Base-by-base conservation (phyloP, 2,329 filamentous ascomycete genomes). In the Exophiala alcalophila region DNA sequence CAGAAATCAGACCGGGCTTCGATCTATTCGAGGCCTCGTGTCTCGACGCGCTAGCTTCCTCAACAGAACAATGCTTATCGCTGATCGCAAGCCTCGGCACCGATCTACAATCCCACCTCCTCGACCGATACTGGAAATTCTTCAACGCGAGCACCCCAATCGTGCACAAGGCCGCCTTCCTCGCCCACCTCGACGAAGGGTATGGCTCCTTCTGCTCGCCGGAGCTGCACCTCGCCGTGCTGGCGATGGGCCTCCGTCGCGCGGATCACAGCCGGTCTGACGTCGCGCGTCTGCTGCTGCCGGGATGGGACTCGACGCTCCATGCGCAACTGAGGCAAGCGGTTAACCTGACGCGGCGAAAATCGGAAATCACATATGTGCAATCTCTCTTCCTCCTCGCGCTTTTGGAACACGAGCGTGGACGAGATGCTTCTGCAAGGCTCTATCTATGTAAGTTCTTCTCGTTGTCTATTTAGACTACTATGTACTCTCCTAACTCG, bases 161-260 rank as follows among this genome's bases (percentile, higher is more conserved):
- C 16, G 25, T 39, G 16, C 36, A 39, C 18, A 39, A 39, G 25
- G 11, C 14, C 5, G 36, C 36, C 26, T 39, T 39, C 16, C 36
- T 30, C 8, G 36, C 36, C 15, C 29, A 27, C 14, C 26, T 39
- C 14, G n/a, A 21, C 10, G 15, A 24, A 26, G 20, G 35, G 16
- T 39, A 29, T 12, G 36, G 26, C 7, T 15, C 24, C 36, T 39
- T 39, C 16, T 39, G 26, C 36, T 39, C 36, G 14, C 36, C 36
- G 1, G 25, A 30, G 10, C 19, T 39, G 14, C 36, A 39, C 16
- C 36, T 39, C 2, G 36, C 36, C 3, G 25, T 39, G 18, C 18
- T 39, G 16, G 36, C 36, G 5, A 39, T 30, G 36, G 36, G 36
- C 16, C 15, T 39, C 11, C 25, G 26, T 11, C 25, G 36, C 4